Percentiles rank a stretch among this genome's conserved stretches.
phyloP scores from a whole-genome alignment of 2,329 filamentous ascomycete species.

The Fusarium sororula region DNA sequence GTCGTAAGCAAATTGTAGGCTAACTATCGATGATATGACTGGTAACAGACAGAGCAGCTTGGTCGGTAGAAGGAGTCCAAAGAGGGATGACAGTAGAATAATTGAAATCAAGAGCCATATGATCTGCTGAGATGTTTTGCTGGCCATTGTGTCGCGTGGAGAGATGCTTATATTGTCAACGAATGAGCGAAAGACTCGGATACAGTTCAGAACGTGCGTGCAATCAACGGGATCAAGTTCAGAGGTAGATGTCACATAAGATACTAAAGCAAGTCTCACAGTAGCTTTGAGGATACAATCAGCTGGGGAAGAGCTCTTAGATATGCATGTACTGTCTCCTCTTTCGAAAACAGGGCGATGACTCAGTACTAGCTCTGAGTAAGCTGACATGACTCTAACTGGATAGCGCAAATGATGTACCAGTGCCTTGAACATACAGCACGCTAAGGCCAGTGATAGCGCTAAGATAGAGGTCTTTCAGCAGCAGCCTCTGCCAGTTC shows the following conservation, averaged over 20 bases:
- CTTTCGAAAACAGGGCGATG: rapidly evolving
- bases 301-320: not conserved
- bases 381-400: not conserved
- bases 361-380: not conserved
- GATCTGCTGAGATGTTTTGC: not conserved
- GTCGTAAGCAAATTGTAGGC: not conserved
- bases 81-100: rapidly evolving
- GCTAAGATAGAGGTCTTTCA: not conserved
- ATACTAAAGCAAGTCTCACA: too few relatives aligned
- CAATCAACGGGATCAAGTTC: not conserved
- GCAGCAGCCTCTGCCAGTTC: too few relatives aligned
- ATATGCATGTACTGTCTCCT: not conserved
- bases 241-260: too few relatives aligned
- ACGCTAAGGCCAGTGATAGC: rapidly evolving
- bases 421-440: too few relatives aligned
- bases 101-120: not conserved
- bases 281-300: not conserved
- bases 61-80: not conserved
- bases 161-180: rapidly evolving
- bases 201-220: rapidly evolving
- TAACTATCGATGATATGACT: not conserved
- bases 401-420: not conserved
- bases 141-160: not conserved
- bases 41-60: not conserved
- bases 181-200: rapidly evolving